These are phyloP conservation scores for Russula sp. DNA, from an alignment of 768 basidiomycete species.

Conservation along the genomic window DNA sequence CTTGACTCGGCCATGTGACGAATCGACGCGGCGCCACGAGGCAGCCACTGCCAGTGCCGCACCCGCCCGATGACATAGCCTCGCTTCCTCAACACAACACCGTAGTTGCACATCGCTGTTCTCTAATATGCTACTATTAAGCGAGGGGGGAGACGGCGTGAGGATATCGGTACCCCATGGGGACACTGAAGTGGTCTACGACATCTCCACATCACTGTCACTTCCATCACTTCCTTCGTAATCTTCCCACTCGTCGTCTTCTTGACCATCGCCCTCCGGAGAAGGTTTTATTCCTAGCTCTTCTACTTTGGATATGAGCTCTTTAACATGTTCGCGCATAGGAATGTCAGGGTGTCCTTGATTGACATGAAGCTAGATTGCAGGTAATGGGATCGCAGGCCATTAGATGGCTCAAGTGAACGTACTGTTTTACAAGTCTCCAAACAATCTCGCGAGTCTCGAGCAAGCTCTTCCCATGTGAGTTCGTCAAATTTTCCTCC, in stretches of 20 bases:
- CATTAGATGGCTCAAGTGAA: slow-evolving; percentile 7
- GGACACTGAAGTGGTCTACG: slow-evolving; percentile 5
- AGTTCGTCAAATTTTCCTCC: slow-evolving; percentile 42
- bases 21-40: neutral
- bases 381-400: neutral
- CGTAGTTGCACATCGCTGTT: neutral
- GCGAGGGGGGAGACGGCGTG: neutral
- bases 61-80: neutral
- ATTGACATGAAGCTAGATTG: slow-evolving; percentile 56
- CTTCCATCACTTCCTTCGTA: slow-evolving; percentile 51
- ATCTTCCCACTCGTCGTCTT: slow-evolving; percentile 55
- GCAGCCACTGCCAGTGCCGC: too few relatives aligned
- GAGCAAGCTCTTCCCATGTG: slow-evolving; percentile 72
- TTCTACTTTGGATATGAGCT: slow-evolving; percentile 65
- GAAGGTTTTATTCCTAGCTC: slow-evolving; percentile 59
- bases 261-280: slow-evolving; percentile 50
- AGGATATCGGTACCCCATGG: neutral
- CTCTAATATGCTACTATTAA: slow-evolving; percentile 7
- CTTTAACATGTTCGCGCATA: slow-evolving; percentile 66
- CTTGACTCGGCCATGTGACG: neutral
- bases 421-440: slow-evolving; percentile 76
- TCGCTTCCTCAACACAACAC: neutral
- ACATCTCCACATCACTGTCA: slow-evolving; percentile 42
- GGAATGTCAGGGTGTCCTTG: slow-evolving; percentile 74
- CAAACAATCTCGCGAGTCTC: slow-evolving; percentile 73